Base-by-base conservation (phyloP, 768 basidiomycete genomes). In the Pleurotus giganteus region DNA sequence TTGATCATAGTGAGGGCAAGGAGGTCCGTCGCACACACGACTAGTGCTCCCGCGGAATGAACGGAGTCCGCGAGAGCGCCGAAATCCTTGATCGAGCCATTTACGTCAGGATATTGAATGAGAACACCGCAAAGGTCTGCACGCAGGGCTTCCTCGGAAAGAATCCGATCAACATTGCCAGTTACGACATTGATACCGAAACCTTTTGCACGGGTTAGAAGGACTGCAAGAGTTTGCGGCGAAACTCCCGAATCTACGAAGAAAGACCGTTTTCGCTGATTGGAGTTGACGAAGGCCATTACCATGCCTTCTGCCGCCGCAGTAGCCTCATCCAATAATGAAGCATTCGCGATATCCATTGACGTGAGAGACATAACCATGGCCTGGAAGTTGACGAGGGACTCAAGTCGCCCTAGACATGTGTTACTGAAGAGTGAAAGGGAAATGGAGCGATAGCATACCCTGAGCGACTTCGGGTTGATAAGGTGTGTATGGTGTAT, bases 391-490 rank as follows among this genome's bases (percentile, higher is more conserved):
- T 99, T 98, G 65, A 98, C 83, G 34, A 99, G 81, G 4, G 94
- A 97, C 67, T 99, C 96, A 45, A 99, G 81, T 49, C 96, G 96
- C 36, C 95, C 92, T 94, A 64, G 44, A 58, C 27, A 58, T 32
- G 53, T 54, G 58, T 50, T 47, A 42, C 7, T 24, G 27, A 55
- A 53, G 44, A 46, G 12, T n/a, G 11, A n/a, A 12, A 9, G 57
- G 24, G 26, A 11, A 26, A 29, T 11, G 36, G 42, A 51, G 36
- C 51, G 26, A 50, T 49, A 42, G 61, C 73, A 23, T 63, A 89
- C 93, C 96, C 84, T 99, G 96, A n/a, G 96, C 86, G 69, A 98
- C 89, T 78, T 99, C 96, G 1, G 96, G 94, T 65, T 97, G 94
- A 71, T 95, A 95, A 1, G 94, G 93, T 0, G 94, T 95, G 69